phyloP scores from a whole-genome alignment of 2,329 filamentous ascomycete species.

The Talaromyces verruculosus region DNA sequence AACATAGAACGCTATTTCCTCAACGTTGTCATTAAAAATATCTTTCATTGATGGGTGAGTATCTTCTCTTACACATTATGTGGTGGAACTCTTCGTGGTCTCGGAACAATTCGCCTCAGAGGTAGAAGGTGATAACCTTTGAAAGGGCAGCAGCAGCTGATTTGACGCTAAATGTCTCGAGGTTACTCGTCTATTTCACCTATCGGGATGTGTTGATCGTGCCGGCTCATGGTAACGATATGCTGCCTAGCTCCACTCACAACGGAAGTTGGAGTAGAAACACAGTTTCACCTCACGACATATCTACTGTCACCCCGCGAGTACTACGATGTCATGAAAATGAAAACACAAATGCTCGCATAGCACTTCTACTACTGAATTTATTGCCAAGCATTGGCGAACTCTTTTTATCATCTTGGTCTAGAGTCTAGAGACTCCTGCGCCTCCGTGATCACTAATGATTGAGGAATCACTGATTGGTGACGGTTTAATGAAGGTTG shows the following conservation, averaged over 20 bases:
- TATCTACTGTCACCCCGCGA: not conserved
- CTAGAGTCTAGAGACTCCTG: not conserved
- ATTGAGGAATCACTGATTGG: not conserved
- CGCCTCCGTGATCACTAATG: not conserved
- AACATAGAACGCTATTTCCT: slow-evolving; percentile 18
- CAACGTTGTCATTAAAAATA: slow-evolving; percentile 5
- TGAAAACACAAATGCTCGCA: not conserved
- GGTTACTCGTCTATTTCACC: not conserved
- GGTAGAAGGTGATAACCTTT: not conserved
- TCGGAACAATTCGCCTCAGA: not conserved
- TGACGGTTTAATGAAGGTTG: not conserved
- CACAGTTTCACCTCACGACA: not conserved
- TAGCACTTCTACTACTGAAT: no score
- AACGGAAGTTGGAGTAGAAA: not conserved
- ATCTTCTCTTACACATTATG: not conserved
- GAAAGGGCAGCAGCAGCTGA: not conserved
- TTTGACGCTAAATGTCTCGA: not conserved
- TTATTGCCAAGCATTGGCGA: no score
- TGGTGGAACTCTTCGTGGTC: not conserved
- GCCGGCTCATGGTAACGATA: not conserved
- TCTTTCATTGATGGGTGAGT: not conserved
- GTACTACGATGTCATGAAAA: not conserved
- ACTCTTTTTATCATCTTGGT: no score
- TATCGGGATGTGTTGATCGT: not conserved
- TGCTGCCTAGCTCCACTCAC: not conserved